Evolutionary conservation across 257 asterid genomes (phyloP).

Genomic region (Haberlea rhodopensis): DNA sequence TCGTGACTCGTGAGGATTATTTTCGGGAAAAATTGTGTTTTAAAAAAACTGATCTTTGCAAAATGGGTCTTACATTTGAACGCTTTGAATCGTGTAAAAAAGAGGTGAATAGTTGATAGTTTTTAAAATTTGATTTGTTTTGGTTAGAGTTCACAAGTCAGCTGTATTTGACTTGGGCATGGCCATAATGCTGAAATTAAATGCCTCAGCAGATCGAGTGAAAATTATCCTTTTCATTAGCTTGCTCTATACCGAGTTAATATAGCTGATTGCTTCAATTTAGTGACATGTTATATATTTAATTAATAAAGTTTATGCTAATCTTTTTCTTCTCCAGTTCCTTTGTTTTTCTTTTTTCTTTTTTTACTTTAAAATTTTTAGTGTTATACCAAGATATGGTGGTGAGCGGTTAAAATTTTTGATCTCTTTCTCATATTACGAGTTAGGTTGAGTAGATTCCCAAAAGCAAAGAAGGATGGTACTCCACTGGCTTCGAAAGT

Average conservation of each 20-base stretch:
- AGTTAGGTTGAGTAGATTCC: slow-evolving; percentile 69
- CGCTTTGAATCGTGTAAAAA: too few relatives aligned
- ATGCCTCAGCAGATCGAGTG: neutral
- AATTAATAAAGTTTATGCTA: slow-evolving; percentile 1
- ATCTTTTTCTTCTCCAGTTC: neutral
- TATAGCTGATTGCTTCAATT: slow-evolving; percentile 10
- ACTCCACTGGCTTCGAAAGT: slow-evolving; percentile 60
- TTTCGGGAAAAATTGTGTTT: neutral
- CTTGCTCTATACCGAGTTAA: neutral
- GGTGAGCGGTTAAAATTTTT: slow-evolving; percentile 10
- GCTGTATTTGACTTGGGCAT: neutral
- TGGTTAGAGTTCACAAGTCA: neutral
- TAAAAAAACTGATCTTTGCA: neutral
- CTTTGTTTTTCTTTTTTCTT: neutral
- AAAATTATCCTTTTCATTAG: neutral
- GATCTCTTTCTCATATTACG: slow-evolving; percentile 22
- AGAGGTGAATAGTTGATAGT: neutral
- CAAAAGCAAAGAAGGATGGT: slow-evolving; percentile 79
- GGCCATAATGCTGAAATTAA: too few relatives aligned
- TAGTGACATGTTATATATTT: neutral
- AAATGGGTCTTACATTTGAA: neutral
- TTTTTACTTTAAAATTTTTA: neutral
- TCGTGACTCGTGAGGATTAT: neutral
- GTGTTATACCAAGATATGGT: slow-evolving; percentile 13
- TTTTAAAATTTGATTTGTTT: neutral